phyloP scores from a whole-genome alignment of 2,329 filamentous ascomycete species.

The Cordyceps cateniannulata region DNA sequence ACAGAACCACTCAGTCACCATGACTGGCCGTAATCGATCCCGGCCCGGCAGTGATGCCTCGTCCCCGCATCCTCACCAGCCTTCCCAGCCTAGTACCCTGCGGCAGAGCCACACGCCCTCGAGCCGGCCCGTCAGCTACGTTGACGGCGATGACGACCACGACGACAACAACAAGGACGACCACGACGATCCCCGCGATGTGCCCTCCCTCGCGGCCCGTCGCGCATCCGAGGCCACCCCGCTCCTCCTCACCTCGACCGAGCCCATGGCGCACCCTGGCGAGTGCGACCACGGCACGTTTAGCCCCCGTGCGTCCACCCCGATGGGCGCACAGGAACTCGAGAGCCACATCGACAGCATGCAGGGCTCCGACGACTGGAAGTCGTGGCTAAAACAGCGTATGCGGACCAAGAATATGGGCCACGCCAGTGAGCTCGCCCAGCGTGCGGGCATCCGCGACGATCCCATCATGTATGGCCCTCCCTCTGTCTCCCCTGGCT shows the following conservation, averaged over 20 bases:
- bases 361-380: conserved; percentile 37
- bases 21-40: conserved; percentile 23
- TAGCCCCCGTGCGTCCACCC: conserved; percentile 57
- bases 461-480: conserved; percentile 62
- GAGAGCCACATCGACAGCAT: conserved; percentile 3
- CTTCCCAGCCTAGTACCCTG: conserved; percentile 38
- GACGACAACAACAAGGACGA: conserved; percentile 8
- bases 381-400: conserved; percentile 41
- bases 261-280: conserved; percentile 33
- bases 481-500: background rate
- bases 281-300: conserved; percentile 70
- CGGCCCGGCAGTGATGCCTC: conserved; percentile 23
- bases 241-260: conserved; percentile 30
- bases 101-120: conserved; percentile 37
- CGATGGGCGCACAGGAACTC: conserved; percentile 17
- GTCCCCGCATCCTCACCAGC: conserved; percentile 29
- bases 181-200: conserved; percentile 11
- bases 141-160: conserved; percentile 10
- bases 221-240: conserved; percentile 43
- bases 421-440: conserved; percentile 64
- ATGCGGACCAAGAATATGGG: conserved; percentile 62
- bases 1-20: conserved; percentile 29
- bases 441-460: conserved; percentile 67
- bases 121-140: conserved; percentile 18
- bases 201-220: conserved; percentile 19